Evolutionary conservation across 352 stramenopile genomes (phyloP).

Genomic region (Pythium biforme): DNA sequence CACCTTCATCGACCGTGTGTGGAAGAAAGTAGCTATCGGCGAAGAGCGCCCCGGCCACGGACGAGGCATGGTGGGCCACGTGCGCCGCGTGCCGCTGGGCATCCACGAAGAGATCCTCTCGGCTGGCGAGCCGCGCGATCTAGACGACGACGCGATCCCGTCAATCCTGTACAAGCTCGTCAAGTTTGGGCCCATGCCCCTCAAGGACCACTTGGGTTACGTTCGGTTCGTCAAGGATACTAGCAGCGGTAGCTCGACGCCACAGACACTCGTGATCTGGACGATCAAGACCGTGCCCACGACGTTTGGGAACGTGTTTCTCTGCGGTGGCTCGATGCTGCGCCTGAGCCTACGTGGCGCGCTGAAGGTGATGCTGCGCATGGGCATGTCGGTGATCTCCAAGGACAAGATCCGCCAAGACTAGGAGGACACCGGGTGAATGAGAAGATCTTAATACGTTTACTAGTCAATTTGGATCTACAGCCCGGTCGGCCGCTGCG

Average conservation of each 20-base stretch:
- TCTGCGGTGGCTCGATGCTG: conserved; percentile 54
- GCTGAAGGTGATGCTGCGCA: conserved; percentile 32
- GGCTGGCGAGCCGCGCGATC: conserved; percentile 37
- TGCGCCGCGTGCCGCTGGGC: conserved; percentile 43
- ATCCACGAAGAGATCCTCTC: conserved; percentile 71
- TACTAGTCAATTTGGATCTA: conserved; percentile 23
- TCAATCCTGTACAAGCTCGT: conserved; percentile 52
- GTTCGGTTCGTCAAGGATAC: conserved; percentile 63
- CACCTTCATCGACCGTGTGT: conserved; percentile 57
- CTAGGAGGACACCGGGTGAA: no score
- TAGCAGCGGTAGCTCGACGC: conserved; percentile 6
- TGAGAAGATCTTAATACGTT: conserved; percentile 17
- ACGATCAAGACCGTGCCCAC: conserved; percentile 57
- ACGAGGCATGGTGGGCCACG: conserved; percentile 53
- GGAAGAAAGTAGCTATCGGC: conserved; percentile 28
- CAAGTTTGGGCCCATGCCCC: conserved; percentile 40
- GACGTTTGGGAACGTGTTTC: conserved; percentile 43
- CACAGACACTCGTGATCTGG: conserved; percentile 51
- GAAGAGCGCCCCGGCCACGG: conserved; percentile 52
- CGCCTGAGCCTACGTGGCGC: conserved; percentile 33
- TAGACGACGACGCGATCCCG: conserved; percentile 36
- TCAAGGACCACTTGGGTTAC: conserved; percentile 48
- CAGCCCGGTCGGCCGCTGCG: not conserved
- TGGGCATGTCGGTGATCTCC: conserved; percentile 3
- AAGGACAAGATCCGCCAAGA: conserved; percentile 20